Base-by-base conservation (phyloP, 805 yeast species). In the Ogataea henricii region DNA sequence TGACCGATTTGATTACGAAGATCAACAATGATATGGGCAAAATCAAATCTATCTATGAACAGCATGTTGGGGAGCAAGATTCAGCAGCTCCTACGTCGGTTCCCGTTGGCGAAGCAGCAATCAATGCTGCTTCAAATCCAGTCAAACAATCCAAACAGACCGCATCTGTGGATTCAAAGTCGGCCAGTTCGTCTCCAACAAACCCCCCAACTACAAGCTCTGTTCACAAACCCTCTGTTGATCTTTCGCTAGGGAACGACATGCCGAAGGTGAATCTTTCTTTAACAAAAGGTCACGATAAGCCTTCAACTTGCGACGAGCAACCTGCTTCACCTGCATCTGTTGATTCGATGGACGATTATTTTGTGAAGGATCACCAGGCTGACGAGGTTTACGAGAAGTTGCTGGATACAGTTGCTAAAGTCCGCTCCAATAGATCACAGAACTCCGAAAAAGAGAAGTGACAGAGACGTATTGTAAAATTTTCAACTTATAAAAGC, bases 321-420 rank as follows among this genome's bases (percentile, higher is more conserved):
- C 57, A 49, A 20, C 58, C 61, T 3, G 27, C 52, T 7, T 57
- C 65, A 18, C 66, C 65, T n/a, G 39, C 49, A 4, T 60, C 66
- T 1, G 51, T 58, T 32, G 59, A 55, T 40, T 55, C 60, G 10
- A 45, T 53, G 53, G 57, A 55, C 36, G 50, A 49, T 16, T 49
- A 50, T 29, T 52, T 49, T 44, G 54, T 45, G 14, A 46, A 54
- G 40, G 45, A 43, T 35, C 46, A 52, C 12, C 80, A 76, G 3
- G 87, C 85, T n/a, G 85, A 83, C 61, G 87, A 83, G 58, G 86
- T 81, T 3, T 86, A 85, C 57, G 92, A 86, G 53, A 83, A 83
- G 60, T 66, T 86, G 40, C 70, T 86, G 59, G 83, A 85, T 56
- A 84, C 84, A 57, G 82, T 86, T 25, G 81, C 83, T 22, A 71